Conservation (phyloP, 352 stramenopile species). For the Globisporangium heterothallicum region DNA sequence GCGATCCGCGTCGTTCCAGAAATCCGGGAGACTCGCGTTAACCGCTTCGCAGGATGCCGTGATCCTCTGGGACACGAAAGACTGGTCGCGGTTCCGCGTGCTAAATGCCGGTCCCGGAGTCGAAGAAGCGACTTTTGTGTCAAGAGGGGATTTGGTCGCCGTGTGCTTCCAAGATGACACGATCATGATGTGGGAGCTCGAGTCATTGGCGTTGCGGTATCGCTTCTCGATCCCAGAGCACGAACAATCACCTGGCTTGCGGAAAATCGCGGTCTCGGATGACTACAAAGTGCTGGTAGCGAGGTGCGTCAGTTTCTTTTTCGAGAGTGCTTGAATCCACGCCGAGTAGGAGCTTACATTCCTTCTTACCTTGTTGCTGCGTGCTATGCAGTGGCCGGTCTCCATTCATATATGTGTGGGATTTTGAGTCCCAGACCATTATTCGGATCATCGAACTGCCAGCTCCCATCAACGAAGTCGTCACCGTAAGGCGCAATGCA, state of each 20-base stretch:
- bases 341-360: background rate
- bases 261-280: slow-evolving; percentile 69
- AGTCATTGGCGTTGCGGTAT: slow-evolving; percentile 64
- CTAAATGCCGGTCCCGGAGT: slow-evolving; percentile 72
- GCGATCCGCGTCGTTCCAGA: slow-evolving; percentile 60
- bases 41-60: slow-evolving; percentile 74
- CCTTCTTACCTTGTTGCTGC: background rate
- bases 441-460: slow-evolving; percentile 83
- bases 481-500: slow-evolving; percentile 31
- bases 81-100: slow-evolving; percentile 78
- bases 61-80: slow-evolving; percentile 80
- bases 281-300: slow-evolving; percentile 73
- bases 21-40: slow-evolving; percentile 61
- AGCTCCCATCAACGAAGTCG: slow-evolving; percentile 56
- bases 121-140: slow-evolving; percentile 58
- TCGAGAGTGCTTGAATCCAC: background rate
- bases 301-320: slow-evolving; percentile 34
- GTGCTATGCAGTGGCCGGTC: slow-evolving; percentile 40
- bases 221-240: slow-evolving; percentile 62
- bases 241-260: slow-evolving; percentile 51
- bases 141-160: slow-evolving; percentile 53
- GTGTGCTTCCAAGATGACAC: slow-evolving; percentile 81
- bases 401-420: slow-evolving; percentile 83
- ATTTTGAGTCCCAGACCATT: slow-evolving; percentile 79
- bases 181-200: slow-evolving; percentile 86